Base-by-base conservation (phyloP, 768 basidiomycete genomes). In the Mycena albidolilacea region DNA sequence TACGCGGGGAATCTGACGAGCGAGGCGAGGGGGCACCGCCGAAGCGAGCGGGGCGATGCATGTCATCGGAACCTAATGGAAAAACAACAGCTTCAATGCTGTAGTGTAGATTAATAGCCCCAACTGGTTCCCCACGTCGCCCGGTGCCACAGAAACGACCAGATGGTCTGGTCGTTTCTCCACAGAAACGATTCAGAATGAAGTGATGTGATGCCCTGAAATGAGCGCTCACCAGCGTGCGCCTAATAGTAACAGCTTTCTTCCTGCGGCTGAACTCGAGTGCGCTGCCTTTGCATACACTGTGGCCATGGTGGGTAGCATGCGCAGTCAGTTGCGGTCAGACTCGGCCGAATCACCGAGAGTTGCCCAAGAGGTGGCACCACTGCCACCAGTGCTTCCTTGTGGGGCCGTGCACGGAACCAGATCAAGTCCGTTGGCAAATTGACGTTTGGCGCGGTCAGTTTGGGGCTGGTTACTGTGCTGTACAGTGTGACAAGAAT, bases 351-450 rank as follows among this genome's bases (percentile, higher is more conserved):
- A 54, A 14, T 43, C 41, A 9, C 41, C 10, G 41, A 43, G 41
- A 43, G 41, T 6, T 43, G 6, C 41, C 14, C 30, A 30, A 30
- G 30, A 30, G 30, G 15, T 30, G n/a, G 21, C 52, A 21, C 10
- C 21, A 62, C 19, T 62, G 8, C 43, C n/a, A 7, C 43, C 43
- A 43, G 60, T 10, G 37, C 21, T 23, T 2, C 7, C 19, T 50
- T n/a, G 2, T n/a, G 48, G 48, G 19, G 3, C 48, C 19, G 19
- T n/a, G 11, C 3, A 14, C 57, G 66, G 66, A 35, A 30, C 55
- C 17, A 57, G 43, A 35, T 43, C 65, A 67, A 10, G 30, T 44
- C 43, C 65, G 65, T 55, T 57, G 64, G 54, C 55, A 46, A 41
- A 43, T 5, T 60, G 59, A 37, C 59, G 23, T 41, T 23, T 39